phyloP scores from a whole-genome alignment of 805 yeast genomes.

The Candida nemodendra region DNA sequence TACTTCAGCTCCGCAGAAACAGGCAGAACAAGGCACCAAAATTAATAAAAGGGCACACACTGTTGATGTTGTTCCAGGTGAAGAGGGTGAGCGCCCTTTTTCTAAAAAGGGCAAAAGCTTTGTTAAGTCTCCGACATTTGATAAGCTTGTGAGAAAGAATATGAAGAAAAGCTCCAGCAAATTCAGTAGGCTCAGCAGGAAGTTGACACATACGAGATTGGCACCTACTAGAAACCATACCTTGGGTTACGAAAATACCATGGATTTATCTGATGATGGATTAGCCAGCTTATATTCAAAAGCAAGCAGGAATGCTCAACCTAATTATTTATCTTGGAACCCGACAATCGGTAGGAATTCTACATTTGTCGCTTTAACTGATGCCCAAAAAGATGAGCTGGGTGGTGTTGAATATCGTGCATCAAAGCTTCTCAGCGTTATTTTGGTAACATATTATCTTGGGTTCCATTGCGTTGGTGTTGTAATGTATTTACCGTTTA shows the following conservation, averaged over 20 bases:
- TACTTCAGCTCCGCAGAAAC: slow-evolving; percentile 27
- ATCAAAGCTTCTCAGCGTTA: slow-evolving; percentile 66
- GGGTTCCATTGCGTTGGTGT: slow-evolving; percentile 68
- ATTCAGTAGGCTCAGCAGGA: slow-evolving; percentile 24
- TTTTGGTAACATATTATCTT: slow-evolving; percentile 64
- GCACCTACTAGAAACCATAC: slow-evolving; percentile 9
- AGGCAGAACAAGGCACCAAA: slow-evolving; percentile 29
- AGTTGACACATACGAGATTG: slow-evolving; percentile 21
- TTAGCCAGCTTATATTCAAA: slow-evolving; percentile 25
- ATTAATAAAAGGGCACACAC: slow-evolving; percentile 48
- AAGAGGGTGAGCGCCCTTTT: slow-evolving; percentile 4
- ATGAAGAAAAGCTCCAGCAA: slow-evolving; percentile 13
- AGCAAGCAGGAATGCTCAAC: slow-evolving; percentile 32
- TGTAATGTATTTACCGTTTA: slow-evolving; percentile 62
- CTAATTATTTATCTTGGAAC: slow-evolving; percentile 79
- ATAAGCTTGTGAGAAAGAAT: slow-evolving; percentile 36
- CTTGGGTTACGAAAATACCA: slow-evolving; percentile 4
- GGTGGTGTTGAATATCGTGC: slow-evolving; percentile 98
- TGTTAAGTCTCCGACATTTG: slow-evolving; percentile 49
- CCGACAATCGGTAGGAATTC: slow-evolving; percentile 95
- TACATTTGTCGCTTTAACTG: slow-evolving; percentile 77
- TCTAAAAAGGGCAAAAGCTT: slow-evolving; percentile 13
- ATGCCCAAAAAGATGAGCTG: slow-evolving; percentile 84
- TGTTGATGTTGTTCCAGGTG: slow-evolving; percentile 35
- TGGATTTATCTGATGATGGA: slow-evolving; percentile 31